These are phyloP conservation scores for Pleurozium schreberi DNA, from an alignment of 225 moss, liverwort and hornwort genomes.

Conservation along the genomic window DNA sequence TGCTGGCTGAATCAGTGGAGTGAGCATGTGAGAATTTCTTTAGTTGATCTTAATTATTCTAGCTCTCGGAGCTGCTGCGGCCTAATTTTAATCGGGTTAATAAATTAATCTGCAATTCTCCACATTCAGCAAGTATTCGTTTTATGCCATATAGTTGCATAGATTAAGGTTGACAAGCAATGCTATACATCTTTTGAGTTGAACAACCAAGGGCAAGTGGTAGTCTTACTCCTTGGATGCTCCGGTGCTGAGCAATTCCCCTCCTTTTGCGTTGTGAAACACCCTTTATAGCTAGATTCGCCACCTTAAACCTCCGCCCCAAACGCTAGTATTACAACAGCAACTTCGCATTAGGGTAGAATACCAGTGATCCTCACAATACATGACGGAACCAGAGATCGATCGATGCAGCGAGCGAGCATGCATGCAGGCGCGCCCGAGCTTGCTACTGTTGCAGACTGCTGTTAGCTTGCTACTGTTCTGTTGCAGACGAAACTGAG, in stretches of 20 bases:
- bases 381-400: no score
- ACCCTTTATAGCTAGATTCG: no score
- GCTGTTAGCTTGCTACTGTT: no score
- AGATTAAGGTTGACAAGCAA: neutral
- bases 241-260: no score
- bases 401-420: neutral
- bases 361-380: neutral
- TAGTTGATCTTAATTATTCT: neutral
- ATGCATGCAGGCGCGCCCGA: no score
- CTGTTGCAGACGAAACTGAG: neutral
- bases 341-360: neutral
- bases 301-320: neutral
- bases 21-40: neutral
- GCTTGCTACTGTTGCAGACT: no score
- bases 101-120: neutral
- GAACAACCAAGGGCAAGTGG: neutral
- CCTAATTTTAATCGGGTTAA: neutral
- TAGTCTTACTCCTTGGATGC: neutral
- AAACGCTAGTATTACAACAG: neutral
- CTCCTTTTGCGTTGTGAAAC: neutral
- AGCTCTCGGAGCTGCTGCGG: neutral
- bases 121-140: neutral
- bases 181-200: neutral
- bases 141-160: neutral
- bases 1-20: neutral